Evolutionary conservation across 1,284 basidiomycete species (phyloP).

Genomic region (Cutaneotrichosporon cyanovorans): DNA sequence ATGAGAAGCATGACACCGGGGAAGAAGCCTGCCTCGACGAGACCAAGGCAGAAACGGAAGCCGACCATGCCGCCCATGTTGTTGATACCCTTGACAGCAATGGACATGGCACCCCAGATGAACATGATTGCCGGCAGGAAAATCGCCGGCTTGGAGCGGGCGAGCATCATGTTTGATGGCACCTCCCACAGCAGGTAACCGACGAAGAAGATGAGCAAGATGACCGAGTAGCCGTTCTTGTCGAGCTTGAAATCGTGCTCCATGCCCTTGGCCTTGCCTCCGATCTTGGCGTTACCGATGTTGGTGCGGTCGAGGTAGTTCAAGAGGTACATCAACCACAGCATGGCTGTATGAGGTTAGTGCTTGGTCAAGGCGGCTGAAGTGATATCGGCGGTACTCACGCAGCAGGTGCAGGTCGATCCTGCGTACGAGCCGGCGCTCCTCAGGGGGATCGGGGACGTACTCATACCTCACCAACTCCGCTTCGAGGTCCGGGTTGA

Average conservation of each 20-base stretch:
- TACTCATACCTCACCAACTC: constrained; percentile 15
- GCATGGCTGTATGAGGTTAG: background rate
- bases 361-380: background rate
- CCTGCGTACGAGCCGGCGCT: constrained; percentile 42
- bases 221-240: background rate
- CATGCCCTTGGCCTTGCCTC: constrained; percentile 41
- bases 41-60: constrained; percentile 21
- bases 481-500: background rate
- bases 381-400: too few relatives aligned
- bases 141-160: constrained; percentile 10
- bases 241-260: constrained; percentile 34
- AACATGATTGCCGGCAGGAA: constrained; percentile 29
- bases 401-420: constrained; percentile 38
- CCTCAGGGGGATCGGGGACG: constrained; percentile 34
- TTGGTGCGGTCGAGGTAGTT: constrained; percentile 25
- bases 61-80: constrained; percentile 15
- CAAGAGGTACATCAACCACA: constrained; percentile 16
- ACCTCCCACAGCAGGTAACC: constrained; percentile 39
- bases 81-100: constrained; percentile 16
- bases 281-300: constrained; percentile 29
- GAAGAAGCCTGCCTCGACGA: constrained; percentile 41
- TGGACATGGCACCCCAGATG: constrained; percentile 20
- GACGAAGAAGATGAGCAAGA: constrained; percentile 43
- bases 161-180: constrained; percentile 41
- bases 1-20: constrained; percentile 39